These are phyloP conservation scores for Heterobasidion parviporum DNA, from an alignment of 1,284 basidiomycete species.

Conservation along the genomic window DNA sequence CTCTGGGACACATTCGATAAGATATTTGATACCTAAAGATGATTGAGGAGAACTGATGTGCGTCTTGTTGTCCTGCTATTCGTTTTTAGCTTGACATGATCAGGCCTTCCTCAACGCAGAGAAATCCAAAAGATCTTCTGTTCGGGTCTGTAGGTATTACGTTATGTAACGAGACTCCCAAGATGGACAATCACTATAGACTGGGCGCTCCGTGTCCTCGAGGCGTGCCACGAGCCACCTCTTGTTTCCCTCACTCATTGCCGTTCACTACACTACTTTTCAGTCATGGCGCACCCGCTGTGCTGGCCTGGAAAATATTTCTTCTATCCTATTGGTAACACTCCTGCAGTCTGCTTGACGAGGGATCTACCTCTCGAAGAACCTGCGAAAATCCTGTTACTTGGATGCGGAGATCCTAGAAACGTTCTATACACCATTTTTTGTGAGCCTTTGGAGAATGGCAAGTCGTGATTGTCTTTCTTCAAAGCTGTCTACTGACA, in stretches of 20 bases:
- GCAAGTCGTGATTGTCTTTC: not conserved
- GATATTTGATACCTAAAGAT: too few relatives aligned
- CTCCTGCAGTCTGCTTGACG: slow-evolving; percentile 40
- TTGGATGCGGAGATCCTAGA: slow-evolving; percentile 52
- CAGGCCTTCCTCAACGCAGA: too few relatives aligned
- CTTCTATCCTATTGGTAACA: slow-evolving; percentile 54
- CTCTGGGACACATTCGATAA: too few relatives aligned
- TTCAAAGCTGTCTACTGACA: not conserved
- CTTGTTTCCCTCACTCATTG: not conserved
- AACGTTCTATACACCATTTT: slow-evolving; percentile 44
- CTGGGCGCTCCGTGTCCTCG: too few relatives aligned
- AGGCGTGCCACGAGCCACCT: not conserved
- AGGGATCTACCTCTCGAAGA: slow-evolving; percentile 38
- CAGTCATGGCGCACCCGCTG: slow-evolving; percentile 26
- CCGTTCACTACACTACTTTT: not conserved
- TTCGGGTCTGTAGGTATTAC: too few relatives aligned
- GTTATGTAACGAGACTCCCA: too few relatives aligned
- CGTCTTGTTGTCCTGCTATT: too few relatives aligned
- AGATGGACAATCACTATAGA: too few relatives aligned
- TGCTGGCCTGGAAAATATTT: slow-evolving; percentile 34
- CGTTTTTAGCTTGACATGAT: too few relatives aligned
- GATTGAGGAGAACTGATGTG: too few relatives aligned
- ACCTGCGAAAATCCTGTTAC: slow-evolving; percentile 35
- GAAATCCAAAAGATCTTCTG: too few relatives aligned
- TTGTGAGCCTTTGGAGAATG: slow-evolving; percentile 3